A percentile compares a stretch with the other conserved stretches of the same genome.
Conservation (phyloP, 106 monocot species). For the Acorus calamus region DNA sequence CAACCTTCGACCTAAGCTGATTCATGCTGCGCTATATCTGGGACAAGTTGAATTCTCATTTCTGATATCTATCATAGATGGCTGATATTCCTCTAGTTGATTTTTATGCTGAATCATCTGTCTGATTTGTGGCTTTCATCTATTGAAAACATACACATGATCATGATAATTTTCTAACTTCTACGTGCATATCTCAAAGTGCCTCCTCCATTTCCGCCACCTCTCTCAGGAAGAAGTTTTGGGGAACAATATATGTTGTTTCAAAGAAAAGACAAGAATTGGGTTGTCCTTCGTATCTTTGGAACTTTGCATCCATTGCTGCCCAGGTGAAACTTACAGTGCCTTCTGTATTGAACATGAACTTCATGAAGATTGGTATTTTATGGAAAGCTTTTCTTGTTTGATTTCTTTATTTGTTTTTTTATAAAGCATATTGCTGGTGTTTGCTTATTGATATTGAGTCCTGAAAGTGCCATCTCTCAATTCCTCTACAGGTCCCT, state of each 20-base stretch:
- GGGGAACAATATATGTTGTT: constrained; percentile 55
- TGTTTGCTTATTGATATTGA: background rate
- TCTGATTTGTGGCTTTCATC: too few species aligned
- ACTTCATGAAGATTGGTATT: background rate
- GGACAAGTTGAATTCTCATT: too few species aligned
- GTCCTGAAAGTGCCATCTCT: background rate
- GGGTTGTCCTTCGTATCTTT: constrained; percentile 73
- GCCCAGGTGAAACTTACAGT: constrained; percentile 44
- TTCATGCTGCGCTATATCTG: too few species aligned
- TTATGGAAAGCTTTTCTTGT: background rate
- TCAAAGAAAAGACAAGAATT: constrained; percentile 55
- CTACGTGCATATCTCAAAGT: constrained; percentile 26
- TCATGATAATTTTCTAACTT: too few species aligned
- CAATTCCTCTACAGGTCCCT: constrained; percentile 59
- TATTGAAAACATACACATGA: too few species aligned
- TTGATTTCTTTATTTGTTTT: background rate
- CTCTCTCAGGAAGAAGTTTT: constrained; percentile 55
- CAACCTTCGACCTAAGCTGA: too few species aligned
- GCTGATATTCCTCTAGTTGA: too few species aligned
- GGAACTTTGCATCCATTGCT: constrained; percentile 62
- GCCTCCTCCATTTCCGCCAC: constrained; percentile 82
- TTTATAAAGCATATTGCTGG: background rate
- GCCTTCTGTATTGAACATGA: background rate
- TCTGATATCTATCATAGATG: too few species aligned
- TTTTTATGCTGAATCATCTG: too few species aligned